phyloP scores from a whole-genome alignment of 768 basidiomycete genomes.

The Leucocoprinus birnbaumii region DNA sequence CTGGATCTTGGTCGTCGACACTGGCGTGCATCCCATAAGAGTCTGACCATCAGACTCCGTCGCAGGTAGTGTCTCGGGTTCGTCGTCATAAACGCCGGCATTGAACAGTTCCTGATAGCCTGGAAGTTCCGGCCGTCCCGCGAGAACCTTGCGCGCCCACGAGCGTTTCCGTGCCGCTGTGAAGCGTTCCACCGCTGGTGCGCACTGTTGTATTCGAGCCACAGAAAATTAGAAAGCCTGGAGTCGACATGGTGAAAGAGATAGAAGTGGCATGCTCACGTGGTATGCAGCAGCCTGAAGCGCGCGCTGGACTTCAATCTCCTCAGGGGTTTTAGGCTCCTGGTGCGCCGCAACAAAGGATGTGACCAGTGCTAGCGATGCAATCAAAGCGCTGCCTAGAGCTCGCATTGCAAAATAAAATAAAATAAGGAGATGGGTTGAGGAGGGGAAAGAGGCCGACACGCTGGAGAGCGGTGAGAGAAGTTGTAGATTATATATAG shows the following conservation, averaged over 20 bases:
- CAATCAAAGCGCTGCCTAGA: conserved; percentile 15
- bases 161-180: conserved; percentile 46
- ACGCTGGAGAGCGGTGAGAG: background rate
- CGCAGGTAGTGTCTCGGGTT: conserved; percentile 15
- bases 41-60: conserved; percentile 25
- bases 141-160: conserved; percentile 42
- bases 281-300: conserved; percentile 53
- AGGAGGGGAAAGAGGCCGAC: background rate
- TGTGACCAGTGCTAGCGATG: conserved; percentile 17
- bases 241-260: background rate
- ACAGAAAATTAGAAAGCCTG: background rate
- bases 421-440: background rate
- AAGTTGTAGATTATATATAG: background rate
- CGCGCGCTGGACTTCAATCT: conserved; percentile 44
- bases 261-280: conserved; percentile 26
- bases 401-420: conserved; percentile 10
- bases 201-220: conserved; percentile 33
- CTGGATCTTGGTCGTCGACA: conserved; percentile 45
- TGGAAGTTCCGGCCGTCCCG: conserved; percentile 34
- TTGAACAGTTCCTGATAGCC: conserved; percentile 43
- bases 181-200: conserved; percentile 48
- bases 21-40: conserved; percentile 42
- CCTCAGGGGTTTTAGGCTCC: conserved; percentile 39
- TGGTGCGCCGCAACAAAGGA: conserved; percentile 34
- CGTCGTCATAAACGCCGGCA: conserved; percentile 31